phyloP scores from a whole-genome alignment of 2,329 filamentous ascomycete genomes.

The Arthrobotrys megalospora region DNA sequence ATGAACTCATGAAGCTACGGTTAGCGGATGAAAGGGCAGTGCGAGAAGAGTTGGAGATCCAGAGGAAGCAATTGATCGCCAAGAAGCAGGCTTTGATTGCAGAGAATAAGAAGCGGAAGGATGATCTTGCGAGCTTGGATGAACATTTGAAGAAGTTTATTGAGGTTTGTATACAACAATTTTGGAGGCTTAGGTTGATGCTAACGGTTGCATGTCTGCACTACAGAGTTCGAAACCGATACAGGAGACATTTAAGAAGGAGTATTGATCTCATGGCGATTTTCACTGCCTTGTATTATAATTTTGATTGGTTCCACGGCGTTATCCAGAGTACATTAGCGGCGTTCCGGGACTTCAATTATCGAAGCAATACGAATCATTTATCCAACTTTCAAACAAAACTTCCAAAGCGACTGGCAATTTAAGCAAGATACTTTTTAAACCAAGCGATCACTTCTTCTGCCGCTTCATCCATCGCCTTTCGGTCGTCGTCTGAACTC shows the following conservation, averaged over 20 bases:
- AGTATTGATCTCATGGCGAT: slow-evolving; percentile 61
- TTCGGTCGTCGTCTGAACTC: slow-evolving; percentile 43
- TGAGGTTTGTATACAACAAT: slow-evolving; percentile 39
- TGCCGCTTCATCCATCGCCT: slow-evolving; percentile 53
- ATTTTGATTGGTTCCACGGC: slow-evolving; percentile 38
- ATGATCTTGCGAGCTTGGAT: slow-evolving; percentile 91
- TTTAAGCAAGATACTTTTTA: slow-evolving; percentile 43
- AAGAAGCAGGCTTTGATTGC: slow-evolving; percentile 79
- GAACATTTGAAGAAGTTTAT: slow-evolving; percentile 91
- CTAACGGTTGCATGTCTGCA: not conserved
- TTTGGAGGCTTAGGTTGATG: not conserved
- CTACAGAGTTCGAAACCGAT: slow-evolving; percentile 86
- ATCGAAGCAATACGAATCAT: slow-evolving; percentile 18
- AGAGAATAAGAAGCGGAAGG: slow-evolving; percentile 92
- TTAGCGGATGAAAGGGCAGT: slow-evolving; percentile 92
- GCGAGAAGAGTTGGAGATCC: slow-evolving; percentile 84
- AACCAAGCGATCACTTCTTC: slow-evolving; percentile 55
- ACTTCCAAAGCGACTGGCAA: not conserved
- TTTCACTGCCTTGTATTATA: slow-evolving; percentile 38
- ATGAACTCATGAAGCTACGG: slow-evolving; percentile 87
- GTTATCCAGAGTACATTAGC: slow-evolving; percentile 24
- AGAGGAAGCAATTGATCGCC: slow-evolving; percentile 69
- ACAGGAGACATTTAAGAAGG: slow-evolving; percentile 86
- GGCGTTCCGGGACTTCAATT: slow-evolving; percentile 35
- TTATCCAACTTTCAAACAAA: not conserved